These are phyloP conservation scores for Penicillium coprophilum DNA, from an alignment of 495 filamentous ascomycete genomes.

Conservation along the genomic window DNA sequence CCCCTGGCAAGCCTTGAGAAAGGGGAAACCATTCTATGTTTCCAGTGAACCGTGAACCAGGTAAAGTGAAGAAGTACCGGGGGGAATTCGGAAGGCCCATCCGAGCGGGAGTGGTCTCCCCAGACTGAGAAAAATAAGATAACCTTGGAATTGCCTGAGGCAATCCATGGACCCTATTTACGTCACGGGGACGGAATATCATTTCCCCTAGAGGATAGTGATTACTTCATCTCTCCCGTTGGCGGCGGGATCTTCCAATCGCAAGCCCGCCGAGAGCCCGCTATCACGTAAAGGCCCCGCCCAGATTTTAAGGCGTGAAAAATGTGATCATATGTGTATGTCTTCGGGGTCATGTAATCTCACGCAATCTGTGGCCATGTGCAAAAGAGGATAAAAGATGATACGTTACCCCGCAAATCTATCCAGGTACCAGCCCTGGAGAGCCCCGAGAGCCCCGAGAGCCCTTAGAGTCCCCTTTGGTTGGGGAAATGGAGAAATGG, in stretches of 20 bases:
- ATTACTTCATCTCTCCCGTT: constrained; percentile 24
- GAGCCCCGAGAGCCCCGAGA: constrained; percentile 2
- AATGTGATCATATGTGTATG: neutral
- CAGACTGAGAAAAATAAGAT: neutral
- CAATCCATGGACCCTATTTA: neutral
- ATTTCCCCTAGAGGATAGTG: neutral
- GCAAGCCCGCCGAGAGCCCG: constrained; percentile 23
- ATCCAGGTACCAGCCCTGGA: constrained; percentile 29
- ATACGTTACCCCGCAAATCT: constrained; percentile 28
- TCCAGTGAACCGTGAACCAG: neutral
- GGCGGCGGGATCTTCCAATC: constrained; percentile 32
- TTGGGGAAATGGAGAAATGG: constrained; percentile 21
- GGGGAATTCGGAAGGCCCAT: neutral
- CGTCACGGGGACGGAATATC: constrained; percentile 11
- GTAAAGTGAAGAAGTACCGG: neutral
- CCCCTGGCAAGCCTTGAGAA: neutral
- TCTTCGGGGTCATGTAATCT: constrained; percentile 7
- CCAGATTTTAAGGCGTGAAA: constrained; percentile 8
- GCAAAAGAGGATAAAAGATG: neutral
- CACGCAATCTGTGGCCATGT: constrained; percentile 4
- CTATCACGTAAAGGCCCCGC: constrained; percentile 33
- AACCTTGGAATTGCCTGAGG: constrained; percentile 8
- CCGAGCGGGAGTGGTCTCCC: neutral
- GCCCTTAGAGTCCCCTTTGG: constrained; percentile 18
- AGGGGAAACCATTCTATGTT: neutral